Base-by-base conservation (phyloP, 1,139 yeast genomes). In the Pneumocystis wakefieldiae region DNA sequence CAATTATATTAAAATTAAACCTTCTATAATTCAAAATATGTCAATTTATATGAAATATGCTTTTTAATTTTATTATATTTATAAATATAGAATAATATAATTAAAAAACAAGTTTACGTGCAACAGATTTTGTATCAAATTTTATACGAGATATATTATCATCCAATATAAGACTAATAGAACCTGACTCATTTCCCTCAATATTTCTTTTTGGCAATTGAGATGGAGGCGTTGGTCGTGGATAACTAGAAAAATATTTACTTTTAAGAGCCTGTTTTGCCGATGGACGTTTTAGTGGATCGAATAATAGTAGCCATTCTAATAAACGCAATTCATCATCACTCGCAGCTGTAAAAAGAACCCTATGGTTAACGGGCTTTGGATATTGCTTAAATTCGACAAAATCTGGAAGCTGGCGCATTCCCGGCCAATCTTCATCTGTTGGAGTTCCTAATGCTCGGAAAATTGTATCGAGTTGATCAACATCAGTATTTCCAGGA, bases 371-470 rank as follows among this genome's bases (percentile, higher is more conserved):
- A 61, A 62, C 62, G 17, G 64, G 64, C 59, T 63, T 60, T 38
- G 61, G 59, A 38, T 48, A 60, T 19, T 48, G 61, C 14, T 36
- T 37, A 35, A 59, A 60, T 10, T 60, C 64, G 35, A 60, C 64
- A 28, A 88, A 92, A 53, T 83, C 78, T 0, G 96, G 94, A 63
- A 92, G 78, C 65, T 82, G 79, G 0, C 91, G 82, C 1, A 92
- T 94, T 62, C 90, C 89, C 0, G 96, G 95, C 99, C 99, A 92
- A 1, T 78, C 83, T 59, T 81, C 84, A 69, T 91, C 96, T 0
- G 95, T 87, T 2, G 99, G 98, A 0, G 98, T 90, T 0, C 99
- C 99, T 67, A 91, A 76, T 0, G 98, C 98, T 70, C 90, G 82
- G 72, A 92, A 91, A 0, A 97, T 92, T 14, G 90, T 87, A 64